Evolutionary conservation across 257 asterid genomes (phyloP).

Genomic region (Salvia miltiorrhiza): DNA sequence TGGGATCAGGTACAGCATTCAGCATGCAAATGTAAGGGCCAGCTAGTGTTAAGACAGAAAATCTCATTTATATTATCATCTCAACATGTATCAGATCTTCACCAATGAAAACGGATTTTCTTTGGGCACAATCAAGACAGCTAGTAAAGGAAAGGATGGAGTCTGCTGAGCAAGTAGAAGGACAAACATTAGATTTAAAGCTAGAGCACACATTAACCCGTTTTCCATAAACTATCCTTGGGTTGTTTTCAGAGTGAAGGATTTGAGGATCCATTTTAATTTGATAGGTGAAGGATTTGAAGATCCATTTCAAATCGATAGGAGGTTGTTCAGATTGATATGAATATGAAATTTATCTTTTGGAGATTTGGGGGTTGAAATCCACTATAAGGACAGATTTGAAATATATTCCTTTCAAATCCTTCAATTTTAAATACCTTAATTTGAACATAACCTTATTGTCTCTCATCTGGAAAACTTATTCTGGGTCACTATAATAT

Average conservation of each 20-base stretch:
- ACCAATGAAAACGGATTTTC: neutral
- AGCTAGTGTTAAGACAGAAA: neutral
- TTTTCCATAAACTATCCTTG: neutral
- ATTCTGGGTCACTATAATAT: neutral
- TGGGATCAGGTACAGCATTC: neutral
- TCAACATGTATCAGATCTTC: neutral
- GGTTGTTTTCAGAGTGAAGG: neutral
- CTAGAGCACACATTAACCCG: neutral
- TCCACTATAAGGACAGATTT: neutral
- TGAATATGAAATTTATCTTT: neutral
- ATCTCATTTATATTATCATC: neutral
- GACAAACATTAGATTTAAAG: neutral
- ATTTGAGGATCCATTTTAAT: no score
- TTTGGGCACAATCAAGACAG: neutral
- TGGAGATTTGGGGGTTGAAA: neutral
- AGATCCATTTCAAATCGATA: neutral
- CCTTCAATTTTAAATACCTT: neutral
- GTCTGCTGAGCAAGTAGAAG: constrained; percentile 13
- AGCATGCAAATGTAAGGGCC: neutral
- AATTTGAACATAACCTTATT: neutral
- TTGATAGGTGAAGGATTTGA: no score
- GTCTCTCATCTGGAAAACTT: neutral
- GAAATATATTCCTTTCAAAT: neutral
- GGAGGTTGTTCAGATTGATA: no score
- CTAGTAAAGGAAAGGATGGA: neutral